phyloP scores from a whole-genome alignment of 2,329 filamentous ascomycete genomes.

The Aspergillus felis region DNA sequence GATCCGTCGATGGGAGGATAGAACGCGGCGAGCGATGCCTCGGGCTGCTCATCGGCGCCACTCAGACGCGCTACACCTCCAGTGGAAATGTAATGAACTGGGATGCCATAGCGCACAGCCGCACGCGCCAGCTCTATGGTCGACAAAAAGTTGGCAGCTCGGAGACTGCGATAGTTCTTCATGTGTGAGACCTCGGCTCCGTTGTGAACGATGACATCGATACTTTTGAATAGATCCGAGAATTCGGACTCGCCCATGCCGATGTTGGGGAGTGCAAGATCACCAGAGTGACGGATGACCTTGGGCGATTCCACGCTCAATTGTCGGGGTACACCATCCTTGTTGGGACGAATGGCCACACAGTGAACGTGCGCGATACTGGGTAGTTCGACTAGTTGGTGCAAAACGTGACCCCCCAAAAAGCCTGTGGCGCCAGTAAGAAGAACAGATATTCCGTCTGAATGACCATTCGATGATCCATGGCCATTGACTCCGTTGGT shows the following conservation, averaged over 20 bases:
- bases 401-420: conserved; percentile 40
- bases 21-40: conserved; percentile 10
- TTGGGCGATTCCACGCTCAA: conserved; percentile 22
- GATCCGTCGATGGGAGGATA: conserved; percentile 22
- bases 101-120: conserved; percentile 15
- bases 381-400: conserved; percentile 28
- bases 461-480: not conserved
- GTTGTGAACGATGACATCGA: conserved; percentile 52
- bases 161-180: conserved; percentile 26
- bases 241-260: conserved; percentile 36
- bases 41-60: conserved; percentile 13
- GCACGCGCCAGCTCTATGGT: conserved; percentile 20
- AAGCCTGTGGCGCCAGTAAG: conserved; percentile 34
- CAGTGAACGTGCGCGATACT: conserved; percentile 41
- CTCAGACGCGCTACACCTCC: conserved; percentile 29
- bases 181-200: conserved; percentile 40
- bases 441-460: conserved; percentile 8
- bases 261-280: conserved; percentile 33
- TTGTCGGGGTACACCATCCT: conserved; percentile 1
- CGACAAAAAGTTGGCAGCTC: conserved; percentile 20
- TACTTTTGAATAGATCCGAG: conserved; percentile 23
- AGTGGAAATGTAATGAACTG: conserved; percentile 32
- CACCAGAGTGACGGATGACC: conserved; percentile 34
- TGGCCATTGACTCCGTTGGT: not conserved
- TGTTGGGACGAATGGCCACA: conserved; percentile 31